A percentile compares a stretch with the other conserved stretches of the same genome.
phyloP scores from a whole-genome alignment of 768 basidiomycete genomes.

The Leucocoprinus sp. region DNA sequence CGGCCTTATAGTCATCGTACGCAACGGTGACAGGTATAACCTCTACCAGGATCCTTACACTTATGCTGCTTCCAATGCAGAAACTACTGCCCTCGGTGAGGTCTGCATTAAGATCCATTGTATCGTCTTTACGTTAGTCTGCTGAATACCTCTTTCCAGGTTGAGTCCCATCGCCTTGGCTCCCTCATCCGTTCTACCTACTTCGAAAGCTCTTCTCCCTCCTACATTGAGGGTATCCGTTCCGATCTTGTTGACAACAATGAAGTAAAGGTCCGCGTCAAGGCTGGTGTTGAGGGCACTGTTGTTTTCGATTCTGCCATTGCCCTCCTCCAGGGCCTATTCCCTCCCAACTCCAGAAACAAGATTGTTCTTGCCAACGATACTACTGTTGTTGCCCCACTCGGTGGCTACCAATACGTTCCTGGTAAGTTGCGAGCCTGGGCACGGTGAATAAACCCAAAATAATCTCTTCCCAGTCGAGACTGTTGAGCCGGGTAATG shows the following conservation, averaged over 20 bases:
- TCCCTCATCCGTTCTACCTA: constrained; percentile 54
- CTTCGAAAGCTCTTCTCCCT: constrained; percentile 55
- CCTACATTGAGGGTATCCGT: constrained; percentile 59
- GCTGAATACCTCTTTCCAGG: constrained; percentile 28
- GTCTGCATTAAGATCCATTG: constrained; percentile 26
- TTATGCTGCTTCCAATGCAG: constrained; percentile 53
- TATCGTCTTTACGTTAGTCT: neutral
- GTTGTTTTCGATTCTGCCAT: constrained; percentile 83
- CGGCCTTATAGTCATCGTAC: constrained; percentile 69
- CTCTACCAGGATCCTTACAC: constrained; percentile 66
- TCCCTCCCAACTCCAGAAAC: constrained; percentile 70
- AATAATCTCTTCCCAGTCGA: constrained; percentile 41
- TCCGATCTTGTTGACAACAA: constrained; percentile 64
- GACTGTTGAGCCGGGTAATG: constrained; percentile 80
- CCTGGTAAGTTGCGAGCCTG: constrained; percentile 37
- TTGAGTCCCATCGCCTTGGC: constrained; percentile 62
- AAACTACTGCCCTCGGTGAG: constrained; percentile 71
- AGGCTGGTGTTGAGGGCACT: constrained; percentile 78
- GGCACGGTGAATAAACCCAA: constrained; percentile 4
- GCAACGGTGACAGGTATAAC: constrained; percentile 68
- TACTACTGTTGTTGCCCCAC: constrained; percentile 59
- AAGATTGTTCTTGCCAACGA: constrained; percentile 75
- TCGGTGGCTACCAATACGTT: constrained; percentile 82
- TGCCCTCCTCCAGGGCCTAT: constrained; percentile 78
- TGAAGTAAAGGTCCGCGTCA: constrained; percentile 70